Evolutionary conservation across 805 yeast species (phyloP), one percentile per base, ranked within the genome.

Genomic region (Saturnispora quitensis): DNA sequence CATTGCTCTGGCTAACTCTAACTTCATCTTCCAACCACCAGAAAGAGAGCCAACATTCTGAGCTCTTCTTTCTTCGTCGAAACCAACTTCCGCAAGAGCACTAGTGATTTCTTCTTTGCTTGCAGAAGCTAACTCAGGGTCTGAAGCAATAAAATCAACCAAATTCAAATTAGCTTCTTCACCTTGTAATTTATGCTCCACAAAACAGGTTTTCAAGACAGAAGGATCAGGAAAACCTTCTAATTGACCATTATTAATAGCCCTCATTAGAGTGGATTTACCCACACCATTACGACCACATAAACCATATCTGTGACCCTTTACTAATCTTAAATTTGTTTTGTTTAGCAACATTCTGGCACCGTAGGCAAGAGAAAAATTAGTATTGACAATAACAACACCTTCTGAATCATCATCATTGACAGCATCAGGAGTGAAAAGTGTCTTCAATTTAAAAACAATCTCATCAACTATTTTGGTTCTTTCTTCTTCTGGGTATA

Each of bases 231-330:
- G 99, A 82, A 93, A 91, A 4, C 98, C 98, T 72, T 91, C 98
- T 57, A 91, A 76, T 72, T 91, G 96, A 53, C 98, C 98, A 64
- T 89, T 88, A 51, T 96, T 89, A 62, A 91, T 93, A 31, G 98
- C 84, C 69, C 98, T 81, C 98, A 91, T 89, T 62, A 91, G 76
- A 15, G 99, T 91, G 13, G 97, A 89, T 71, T 91, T 91, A 74
- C 99, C 99, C 54, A 97, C 97, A 78, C 99, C 99, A 67, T 91
- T 91, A 72, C 97, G 78, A 67, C 99, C 99, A 76, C 97, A 89
- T 55, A 91, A 77, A 75, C 99, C 99, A 65, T 91, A 91, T 71
- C 99, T 81, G 72, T 88, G 97, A 62, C 98, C 98, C 73, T 90
- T 89, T 60, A 87, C 74, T 56, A 91, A 77, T 65, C 96, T 80